These are phyloP conservation scores for Hemileccinum rubropunctum DNA, from an alignment of 768 basidiomycete species.

Conservation along the genomic window DNA sequence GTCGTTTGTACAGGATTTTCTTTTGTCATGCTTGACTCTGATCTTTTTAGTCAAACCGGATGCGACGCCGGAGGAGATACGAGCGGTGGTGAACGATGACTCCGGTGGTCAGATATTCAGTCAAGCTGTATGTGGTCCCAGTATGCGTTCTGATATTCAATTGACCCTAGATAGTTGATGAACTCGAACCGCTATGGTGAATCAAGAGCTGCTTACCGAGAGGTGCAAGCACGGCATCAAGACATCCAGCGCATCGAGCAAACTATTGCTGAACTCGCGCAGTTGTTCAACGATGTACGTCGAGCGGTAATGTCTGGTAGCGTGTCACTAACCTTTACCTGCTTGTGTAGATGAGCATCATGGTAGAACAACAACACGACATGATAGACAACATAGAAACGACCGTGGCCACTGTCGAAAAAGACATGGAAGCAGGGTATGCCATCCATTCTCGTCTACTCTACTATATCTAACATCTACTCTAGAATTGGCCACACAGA, in stretches of 20 bases:
- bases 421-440: slow-evolving; percentile 85
- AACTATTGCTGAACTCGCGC: slow-evolving; percentile 89
- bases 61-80: slow-evolving; percentile 85
- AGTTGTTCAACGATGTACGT: slow-evolving; percentile 91
- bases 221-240: slow-evolving; percentile 96
- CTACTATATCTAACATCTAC: slow-evolving; percentile 1
- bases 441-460: slow-evolving; percentile 16
- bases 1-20: slow-evolving; percentile 12
- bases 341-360: slow-evolving; percentile 75
- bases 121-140: slow-evolving; percentile 58
- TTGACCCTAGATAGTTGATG: slow-evolving; percentile 57
- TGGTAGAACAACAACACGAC: slow-evolving; percentile 95
- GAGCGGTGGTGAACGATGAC: slow-evolving; percentile 83
- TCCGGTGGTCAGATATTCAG: slow-evolving; percentile 85
- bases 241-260: slow-evolving; percentile 95
- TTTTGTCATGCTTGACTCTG: background rate
- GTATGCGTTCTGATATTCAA: background rate
- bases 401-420: slow-evolving; percentile 69
- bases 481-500: slow-evolving; percentile 76
- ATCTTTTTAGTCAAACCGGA: slow-evolving; percentile 75
- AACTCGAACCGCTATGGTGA: slow-evolving; percentile 89
- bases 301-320: background rate
- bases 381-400: slow-evolving; percentile 79
- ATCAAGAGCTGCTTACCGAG: slow-evolving; percentile 86
- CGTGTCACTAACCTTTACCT: slow-evolving; percentile 3